Base-by-base conservation (phyloP, 23 red algal genomes). In the Agarophyton chilense region DNA sequence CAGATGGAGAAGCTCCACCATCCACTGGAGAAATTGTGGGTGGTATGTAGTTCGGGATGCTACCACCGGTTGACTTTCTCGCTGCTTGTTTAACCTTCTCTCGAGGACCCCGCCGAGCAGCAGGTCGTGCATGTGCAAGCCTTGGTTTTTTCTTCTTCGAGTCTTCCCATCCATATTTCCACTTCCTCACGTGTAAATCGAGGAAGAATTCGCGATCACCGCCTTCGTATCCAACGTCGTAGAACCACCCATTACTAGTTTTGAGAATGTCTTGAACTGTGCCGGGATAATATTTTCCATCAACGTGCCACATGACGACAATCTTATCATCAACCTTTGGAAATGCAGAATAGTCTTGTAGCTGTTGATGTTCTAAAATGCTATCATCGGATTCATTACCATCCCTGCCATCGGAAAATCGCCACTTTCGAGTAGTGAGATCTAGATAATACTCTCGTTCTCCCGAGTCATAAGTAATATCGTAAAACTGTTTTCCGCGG, bases 201-300 rank as follows among this genome's bases (percentile, higher is more conserved):
- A 89, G 49, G 36, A 89, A 89, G 60, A 89, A 89, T 35, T 89
- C 85, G 18, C 63, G 70, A 44, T 89, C 85, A n/a, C 85, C 85
- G 25, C 67, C 67, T 39, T 89, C 70, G 36, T 89, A 89, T 24
- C 42, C 44, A 32, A 89, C 41, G 45, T 89, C 85, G 64, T 89
- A 72, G 25, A 89, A 89, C 52, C 53, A 71, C 9, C 71, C 45
- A 22, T 49, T 89, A 21, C 55, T 45, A 17, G 53, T 44, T 17
- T 72, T 67, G 21, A 89, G 73, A 56, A 89, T 72, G 41, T 89
- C 85, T 26, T 63, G 25, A 16, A 89, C 54, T 33, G 32, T 1
- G 53, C 85, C 85, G 26, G 85, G 12, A 77, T 89, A 89, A 49
- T 89, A 89, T 44, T 77, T 57, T 21, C 35, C 52, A 67, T 89